Conservation (phyloP, 2,329 filamentous ascomycete genomes). For the Diaporthe sp. region DNA sequence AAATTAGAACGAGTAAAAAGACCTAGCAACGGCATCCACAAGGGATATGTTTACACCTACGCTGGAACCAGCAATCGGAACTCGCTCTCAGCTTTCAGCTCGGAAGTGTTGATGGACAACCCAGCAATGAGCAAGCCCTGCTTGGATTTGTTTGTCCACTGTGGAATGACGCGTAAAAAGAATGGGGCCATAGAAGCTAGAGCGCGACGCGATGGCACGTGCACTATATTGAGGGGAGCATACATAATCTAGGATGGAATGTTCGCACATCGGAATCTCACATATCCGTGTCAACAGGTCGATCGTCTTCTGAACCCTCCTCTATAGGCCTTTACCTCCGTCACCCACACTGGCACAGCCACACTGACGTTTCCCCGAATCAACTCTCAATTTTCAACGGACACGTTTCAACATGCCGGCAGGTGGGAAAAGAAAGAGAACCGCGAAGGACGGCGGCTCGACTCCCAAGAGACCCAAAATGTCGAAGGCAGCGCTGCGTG, state of each 20-base stretch:
- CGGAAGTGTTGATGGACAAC: too few species aligned
- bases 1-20: too few species aligned
- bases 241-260: too few species aligned
- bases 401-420: neutral
- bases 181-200: too few species aligned
- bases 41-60: too few species aligned
- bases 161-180: neutral
- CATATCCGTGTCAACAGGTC: neutral
- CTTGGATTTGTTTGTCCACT: neutral
- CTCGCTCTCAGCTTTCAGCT: too few species aligned
- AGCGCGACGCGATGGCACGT: neutral
- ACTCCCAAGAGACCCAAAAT: neutral
- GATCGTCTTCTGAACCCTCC: neutral
- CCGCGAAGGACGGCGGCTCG: too few species aligned
- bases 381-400: neutral
- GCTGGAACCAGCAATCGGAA: too few species aligned
- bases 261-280: too few species aligned
- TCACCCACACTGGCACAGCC: too few species aligned
- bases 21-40: too few species aligned
- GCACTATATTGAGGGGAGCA: neutral
- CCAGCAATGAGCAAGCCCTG: neutral
- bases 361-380: neutral
- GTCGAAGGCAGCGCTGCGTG: neutral
- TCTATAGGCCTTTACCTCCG: too few species aligned
- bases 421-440: neutral